Evolutionary conservation across 2,329 filamentous ascomycete genomes (phyloP).

Genomic region (Blastomyces gilchristii): DNA sequence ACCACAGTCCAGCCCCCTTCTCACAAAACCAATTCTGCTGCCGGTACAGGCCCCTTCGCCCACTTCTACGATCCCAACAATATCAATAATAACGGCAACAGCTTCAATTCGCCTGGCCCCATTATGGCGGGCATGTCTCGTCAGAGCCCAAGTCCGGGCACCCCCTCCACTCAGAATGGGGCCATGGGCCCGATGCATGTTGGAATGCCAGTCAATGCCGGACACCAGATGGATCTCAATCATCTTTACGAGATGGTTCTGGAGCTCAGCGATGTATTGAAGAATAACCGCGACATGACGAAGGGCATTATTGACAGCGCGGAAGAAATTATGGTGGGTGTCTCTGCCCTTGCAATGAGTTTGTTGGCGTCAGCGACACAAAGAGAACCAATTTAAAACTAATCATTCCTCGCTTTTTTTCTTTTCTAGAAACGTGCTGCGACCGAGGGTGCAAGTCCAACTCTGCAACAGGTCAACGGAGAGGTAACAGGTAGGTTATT

Average conservation of each 20-base stretch:
- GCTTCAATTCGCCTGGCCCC: constrained; percentile 7
- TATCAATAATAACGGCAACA: constrained; percentile 23
- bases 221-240: constrained; percentile 44
- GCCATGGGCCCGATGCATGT: constrained; percentile 25
- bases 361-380: not conserved
- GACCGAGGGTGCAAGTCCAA: constrained; percentile 31
- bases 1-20: constrained; percentile 4
- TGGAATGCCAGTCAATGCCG: constrained; percentile 37
- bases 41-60: constrained; percentile 21
- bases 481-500: constrained; percentile 32
- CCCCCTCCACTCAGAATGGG: constrained; percentile 9
- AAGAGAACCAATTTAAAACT: not conserved
- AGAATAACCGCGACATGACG: constrained; percentile 41
- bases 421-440: constrained; percentile 32
- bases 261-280: constrained; percentile 40
- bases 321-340: constrained; percentile 40
- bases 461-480: constrained; percentile 35
- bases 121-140: constrained; percentile 21
- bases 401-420: constrained; percentile 12
- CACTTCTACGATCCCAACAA: constrained; percentile 26
- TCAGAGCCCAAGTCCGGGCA: constrained; percentile 24
- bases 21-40: not conserved
- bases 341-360: not conserved
- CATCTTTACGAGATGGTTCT: constrained; percentile 42
- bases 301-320: constrained; percentile 40